Evolutionary conservation across 2,329 filamentous ascomycete genomes (phyloP).

Genomic region (Cladosporium sp.): DNA sequence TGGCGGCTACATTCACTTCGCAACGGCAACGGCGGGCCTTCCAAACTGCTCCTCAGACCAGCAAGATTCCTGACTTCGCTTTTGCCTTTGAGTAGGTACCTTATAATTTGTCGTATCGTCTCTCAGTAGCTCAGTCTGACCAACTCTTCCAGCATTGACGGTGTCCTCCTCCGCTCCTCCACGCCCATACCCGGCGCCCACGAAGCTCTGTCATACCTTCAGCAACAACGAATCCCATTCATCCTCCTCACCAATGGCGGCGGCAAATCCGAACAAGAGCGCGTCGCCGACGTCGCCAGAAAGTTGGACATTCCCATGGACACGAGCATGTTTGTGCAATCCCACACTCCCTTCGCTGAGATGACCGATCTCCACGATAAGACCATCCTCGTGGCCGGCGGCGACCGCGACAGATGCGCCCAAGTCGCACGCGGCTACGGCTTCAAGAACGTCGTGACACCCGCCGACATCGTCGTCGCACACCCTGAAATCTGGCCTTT

Average conservation of each 20-base stretch:
- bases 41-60: conserved; percentile 16
- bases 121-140: conserved; percentile 22
- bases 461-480: conserved; percentile 73
- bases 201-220: conserved; percentile 68
- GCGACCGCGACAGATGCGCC: conserved; percentile 29
- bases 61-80: conserved; percentile 43
- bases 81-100: conserved; percentile 53
- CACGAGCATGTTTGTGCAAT: conserved; percentile 74
- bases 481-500: conserved; percentile 82
- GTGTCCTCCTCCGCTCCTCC: conserved; percentile 83
- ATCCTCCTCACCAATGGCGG: conserved; percentile 96
- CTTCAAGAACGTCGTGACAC: conserved; percentile 77
- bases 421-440: conserved; percentile 51
- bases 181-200: conserved; percentile 74
- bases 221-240: conserved; percentile 75
- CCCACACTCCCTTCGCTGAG: conserved; percentile 83
- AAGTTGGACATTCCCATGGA: conserved; percentile 63
- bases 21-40: conserved; percentile 17
- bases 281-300: conserved; percentile 64
- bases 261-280: conserved; percentile 72
- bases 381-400: conserved; percentile 47
- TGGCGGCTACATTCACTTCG: background rate
- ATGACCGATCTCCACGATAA: conserved; percentile 58
- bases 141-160: conserved; percentile 66
- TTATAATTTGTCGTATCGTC: background rate